A percentile compares a stretch with the other conserved stretches of the same genome.
Evolutionary conservation across 108 stramenopile genomes (phyloP).

Genomic region (Nannochloropsis gaditana): DNA sequence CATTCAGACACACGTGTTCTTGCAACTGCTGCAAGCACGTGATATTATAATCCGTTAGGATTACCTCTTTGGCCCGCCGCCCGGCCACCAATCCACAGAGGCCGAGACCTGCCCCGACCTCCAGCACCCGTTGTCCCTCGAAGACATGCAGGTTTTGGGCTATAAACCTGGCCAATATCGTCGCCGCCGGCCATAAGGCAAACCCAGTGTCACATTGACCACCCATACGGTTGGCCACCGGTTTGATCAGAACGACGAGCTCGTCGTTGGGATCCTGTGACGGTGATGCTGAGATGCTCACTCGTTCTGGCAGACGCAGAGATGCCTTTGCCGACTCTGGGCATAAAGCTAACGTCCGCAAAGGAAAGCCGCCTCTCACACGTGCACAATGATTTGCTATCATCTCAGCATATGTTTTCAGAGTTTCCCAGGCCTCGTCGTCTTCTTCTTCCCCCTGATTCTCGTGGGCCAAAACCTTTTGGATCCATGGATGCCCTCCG

Average conservation of each 20-base stretch:
- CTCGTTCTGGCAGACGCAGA: background rate
- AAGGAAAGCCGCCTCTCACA: background rate
- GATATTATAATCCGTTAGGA: background rate
- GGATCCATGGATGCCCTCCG: background rate
- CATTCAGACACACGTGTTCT: background rate
- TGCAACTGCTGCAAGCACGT: background rate
- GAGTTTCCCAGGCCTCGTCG: background rate
- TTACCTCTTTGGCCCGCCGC: background rate
- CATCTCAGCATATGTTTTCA: constrained; percentile 10
- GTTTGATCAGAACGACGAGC: constrained; percentile 6
- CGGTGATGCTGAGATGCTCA: background rate
- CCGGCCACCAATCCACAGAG: background rate
- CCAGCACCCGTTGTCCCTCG: background rate
- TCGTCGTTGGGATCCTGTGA: background rate
- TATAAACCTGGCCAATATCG: background rate
- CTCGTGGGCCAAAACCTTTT: background rate
- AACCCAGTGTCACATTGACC: background rate
- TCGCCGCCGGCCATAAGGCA: background rate
- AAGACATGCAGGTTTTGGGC: background rate
- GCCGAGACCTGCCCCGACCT: background rate
- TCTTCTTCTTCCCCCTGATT: background rate
- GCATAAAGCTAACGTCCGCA: background rate
- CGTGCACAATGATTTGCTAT: background rate
- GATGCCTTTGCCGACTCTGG: background rate
- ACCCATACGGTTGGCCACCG: background rate